Base-by-base conservation (phyloP, 805 yeast species). In the Candida michaelii region DNA sequence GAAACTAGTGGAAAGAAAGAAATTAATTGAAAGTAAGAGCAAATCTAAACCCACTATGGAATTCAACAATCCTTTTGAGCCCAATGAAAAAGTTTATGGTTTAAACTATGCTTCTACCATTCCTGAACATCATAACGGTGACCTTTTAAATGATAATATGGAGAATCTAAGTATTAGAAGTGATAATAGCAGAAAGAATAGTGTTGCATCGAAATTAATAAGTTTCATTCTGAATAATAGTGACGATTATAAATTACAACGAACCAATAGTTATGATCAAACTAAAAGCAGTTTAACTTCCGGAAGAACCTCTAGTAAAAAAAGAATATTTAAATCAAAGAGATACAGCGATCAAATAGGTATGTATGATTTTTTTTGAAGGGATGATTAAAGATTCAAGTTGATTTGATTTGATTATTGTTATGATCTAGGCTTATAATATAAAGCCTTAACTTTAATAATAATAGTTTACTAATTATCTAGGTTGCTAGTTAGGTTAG, bases 261-360 rank as follows among this genome's bases (percentile, higher is more conserved):
- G 53, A 30, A 54, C 63, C 5, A 43, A 39, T 35, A 58, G 64
- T 30, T 67, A 45, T 42, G 75, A 69, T 43, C 73, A 66, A 46
- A 68, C 73, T 7, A 64, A 62, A 48, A 58, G 66, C 41, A 47
- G 48, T 29, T 58, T 69, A 59, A 66, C 73, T 5, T 47, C 47
- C 12, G 50, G 51, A 18, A 54, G 73, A 33, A 25, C 29, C 29
- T 25, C 29, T 5, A 11, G n/a, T 25, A 25, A 25, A 15, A 61
- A 58, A 30, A 58, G 50, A 49, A 13, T 40, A 5, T 44, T 49
- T n/a, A 40, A 18, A 17, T 16, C 29, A 13, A 39, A 34, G 34
- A 52, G 61, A 43, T 45, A 47, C 44, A 60, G 65, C 35, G 65
- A 58, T 40, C 59, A 52, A 37, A 51, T 59, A 17, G 63, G 71